Evolutionary conservation across 331 rosid genomes (phyloP), one percentile per base, ranked within the genome.

Genomic region (Pyracantha coccinea): DNA sequence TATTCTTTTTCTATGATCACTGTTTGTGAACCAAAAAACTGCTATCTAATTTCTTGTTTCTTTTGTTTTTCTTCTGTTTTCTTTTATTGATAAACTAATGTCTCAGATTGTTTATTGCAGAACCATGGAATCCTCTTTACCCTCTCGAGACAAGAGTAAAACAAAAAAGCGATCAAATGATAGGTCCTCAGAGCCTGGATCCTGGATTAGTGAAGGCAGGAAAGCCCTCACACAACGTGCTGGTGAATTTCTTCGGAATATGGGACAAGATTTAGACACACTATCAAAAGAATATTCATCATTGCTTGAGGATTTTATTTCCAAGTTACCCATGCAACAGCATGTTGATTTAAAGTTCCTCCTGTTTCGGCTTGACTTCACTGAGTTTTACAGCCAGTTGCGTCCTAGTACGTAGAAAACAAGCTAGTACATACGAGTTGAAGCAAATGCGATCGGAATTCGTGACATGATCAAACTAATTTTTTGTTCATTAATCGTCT

Each of bases 261-360:
- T 86, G 86, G 96, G 80, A 65, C 97, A 84, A 68, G 96, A 92
- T 89, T 83, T 94, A 78, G 94, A 88, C 76, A 80, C 83, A 66
- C 85, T 94, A 83, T 79, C 93, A 8, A 82, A 89, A 82, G 97
- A 94, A 79, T 94, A 94, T 81, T 90, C 99, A 14, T 88, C 89
- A 66, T 80, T 89, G 78, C 96, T 90, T 67, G 96, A 94, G 85
- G 91, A 81, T 67, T 94, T 94, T 88, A 88, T 94, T 70, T 88
- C 97, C 66, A 97, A 92, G 89, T 82, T 94, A 84, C 99, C 99
- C 69, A 78, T 92, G 69, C 99, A 94, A 88, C 93, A 87, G 68
- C 99, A 94, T 83, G 93, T 94, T 71, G 99, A 94, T 85, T 86
- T 94, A 28, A 94, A 94, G 83, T 94, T 94, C 84, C 99, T 94